phyloP scores from a whole-genome alignment of 1,284 basidiomycete species.

The Tilletia walkeri region DNA sequence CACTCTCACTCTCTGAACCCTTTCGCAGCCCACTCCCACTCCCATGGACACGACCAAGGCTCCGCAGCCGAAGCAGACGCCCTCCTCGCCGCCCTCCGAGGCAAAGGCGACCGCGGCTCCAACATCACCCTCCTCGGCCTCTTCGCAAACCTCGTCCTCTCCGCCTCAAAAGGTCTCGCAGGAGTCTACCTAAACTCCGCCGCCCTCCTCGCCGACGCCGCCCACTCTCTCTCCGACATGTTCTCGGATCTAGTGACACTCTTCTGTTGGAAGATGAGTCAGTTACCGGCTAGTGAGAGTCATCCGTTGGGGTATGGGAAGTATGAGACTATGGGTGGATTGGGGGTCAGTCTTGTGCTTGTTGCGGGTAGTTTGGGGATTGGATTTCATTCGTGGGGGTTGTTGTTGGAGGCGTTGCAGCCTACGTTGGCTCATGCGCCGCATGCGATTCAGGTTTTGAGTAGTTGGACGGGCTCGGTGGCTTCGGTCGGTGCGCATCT shows the following conservation, averaged over 20 bases:
- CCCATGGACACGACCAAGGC: constrained; percentile 50
- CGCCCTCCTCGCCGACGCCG: constrained; percentile 87
- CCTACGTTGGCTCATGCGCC: constrained; percentile 59
- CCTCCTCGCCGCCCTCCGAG: constrained; percentile 51
- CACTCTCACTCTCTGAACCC: constrained; percentile 23
- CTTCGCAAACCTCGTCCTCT: constrained; percentile 78
- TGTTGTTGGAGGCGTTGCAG: constrained; percentile 69
- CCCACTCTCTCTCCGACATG: constrained; percentile 82
- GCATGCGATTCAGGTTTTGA: constrained; percentile 64
- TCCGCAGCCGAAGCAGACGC: constrained; percentile 53
- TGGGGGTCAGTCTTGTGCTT: constrained; percentile 76
- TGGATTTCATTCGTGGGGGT: constrained; percentile 81
- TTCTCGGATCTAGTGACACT: constrained; percentile 90
- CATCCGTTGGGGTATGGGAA: constrained; percentile 86
- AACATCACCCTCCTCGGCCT: constrained; percentile 65
- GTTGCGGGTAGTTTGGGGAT: constrained; percentile 83
- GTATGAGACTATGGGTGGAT: constrained; percentile 88
- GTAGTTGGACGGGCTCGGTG: constrained; percentile 63
- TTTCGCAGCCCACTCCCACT: constrained; percentile 25
- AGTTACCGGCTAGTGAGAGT: constrained; percentile 70
- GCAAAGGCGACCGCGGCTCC: constrained; percentile 52
- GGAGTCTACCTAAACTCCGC: constrained; percentile 68
- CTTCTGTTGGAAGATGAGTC: constrained; percentile 83
- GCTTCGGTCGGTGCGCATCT: constrained; percentile 59
- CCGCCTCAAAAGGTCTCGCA: constrained; percentile 71